These are phyloP conservation scores for Dactylella cylindrospora DNA, from an alignment of 2,329 filamentous ascomycete genomes.

Conservation along the genomic window DNA sequence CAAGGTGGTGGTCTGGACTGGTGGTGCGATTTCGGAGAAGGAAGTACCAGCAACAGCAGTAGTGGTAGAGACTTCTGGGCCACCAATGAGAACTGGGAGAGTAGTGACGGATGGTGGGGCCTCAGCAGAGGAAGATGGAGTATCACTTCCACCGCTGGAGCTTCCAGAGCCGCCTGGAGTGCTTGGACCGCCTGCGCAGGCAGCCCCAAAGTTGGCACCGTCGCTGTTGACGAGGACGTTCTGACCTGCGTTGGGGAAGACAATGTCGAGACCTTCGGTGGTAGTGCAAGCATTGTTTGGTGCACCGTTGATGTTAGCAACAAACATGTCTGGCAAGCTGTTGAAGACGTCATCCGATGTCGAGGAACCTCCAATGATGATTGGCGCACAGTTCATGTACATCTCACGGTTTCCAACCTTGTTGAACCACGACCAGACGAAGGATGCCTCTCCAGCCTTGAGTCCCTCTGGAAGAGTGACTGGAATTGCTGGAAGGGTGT, in stretches of 20 bases:
- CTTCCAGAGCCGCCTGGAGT: slow-evolving; percentile 34
- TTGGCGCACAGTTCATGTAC: slow-evolving; percentile 93
- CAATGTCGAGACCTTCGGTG: slow-evolving; percentile 59
- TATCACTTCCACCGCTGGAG: slow-evolving; percentile 5
- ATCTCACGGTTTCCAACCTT: slow-evolving; percentile 89
- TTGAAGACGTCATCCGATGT: slow-evolving; percentile 57
- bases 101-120: slow-evolving; percentile 32
- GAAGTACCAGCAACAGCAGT: slow-evolving; percentile 25
- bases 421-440: slow-evolving; percentile 97
- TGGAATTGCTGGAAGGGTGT: slow-evolving; percentile 55
- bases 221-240: slow-evolving; percentile 54
- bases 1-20: slow-evolving; percentile 28
- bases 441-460: slow-evolving; percentile 71
- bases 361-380: slow-evolving; percentile 63
- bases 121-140: slow-evolving; percentile 3
- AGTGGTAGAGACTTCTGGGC: slow-evolving; percentile 29
- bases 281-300: slow-evolving; percentile 60
- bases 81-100: slow-evolving; percentile 33
- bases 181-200: slow-evolving; percentile 36
- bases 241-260: slow-evolving; percentile 67
- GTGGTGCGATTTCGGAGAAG: slow-evolving; percentile 27
- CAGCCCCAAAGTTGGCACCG: slow-evolving; percentile 13
- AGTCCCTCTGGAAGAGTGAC: slow-evolving; percentile 69
- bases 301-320: slow-evolving; percentile 61
- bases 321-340: slow-evolving; percentile 71